Percentiles rank a stretch among this genome's conserved stretches.
These are phyloP conservation scores for Mariannaea elegans DNA, from an alignment of 2,329 filamentous ascomycete genomes.

Conservation along the genomic window DNA sequence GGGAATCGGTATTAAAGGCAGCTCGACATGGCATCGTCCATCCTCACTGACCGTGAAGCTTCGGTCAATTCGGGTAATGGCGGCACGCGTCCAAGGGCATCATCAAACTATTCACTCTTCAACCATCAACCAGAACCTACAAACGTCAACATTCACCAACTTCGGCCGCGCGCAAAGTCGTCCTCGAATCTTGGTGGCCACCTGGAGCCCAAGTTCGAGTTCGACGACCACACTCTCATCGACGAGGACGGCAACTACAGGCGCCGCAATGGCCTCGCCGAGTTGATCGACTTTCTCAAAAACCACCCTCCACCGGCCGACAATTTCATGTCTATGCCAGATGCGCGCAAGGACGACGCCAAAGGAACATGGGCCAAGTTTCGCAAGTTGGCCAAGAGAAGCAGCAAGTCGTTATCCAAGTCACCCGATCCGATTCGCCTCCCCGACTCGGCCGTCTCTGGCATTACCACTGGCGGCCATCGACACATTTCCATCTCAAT, in stretches of 20 bases:
- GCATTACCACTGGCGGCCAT: conserved; percentile 61
- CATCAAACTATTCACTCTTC: conserved; percentile 13
- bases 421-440: conserved; percentile 49
- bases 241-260: conserved; percentile 25
- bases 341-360: conserved; percentile 40
- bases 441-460: conserved; percentile 65
- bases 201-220: conserved; percentile 27
- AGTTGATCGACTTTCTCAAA: conserved; percentile 59
- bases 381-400: conserved; percentile 50
- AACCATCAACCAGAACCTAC: conserved; percentile 8
- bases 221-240: conserved; percentile 33
- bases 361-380: conserved; percentile 54
- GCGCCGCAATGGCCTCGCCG: conserved; percentile 42
- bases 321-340: conserved; percentile 60
- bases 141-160: conserved; percentile 16
- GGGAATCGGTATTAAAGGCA: conserved; percentile 21
- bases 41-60: conserved; percentile 30
- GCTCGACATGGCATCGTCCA: conserved; percentile 39
- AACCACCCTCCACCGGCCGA: conserved; percentile 57
- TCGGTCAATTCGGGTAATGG: conserved; percentile 35
- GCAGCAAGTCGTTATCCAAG: conserved; percentile 46
- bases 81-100: conserved; percentile 29
- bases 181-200: conserved; percentile 33
- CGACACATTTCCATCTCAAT: conserved; percentile 70
- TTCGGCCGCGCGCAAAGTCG: conserved; percentile 35